Percentiles rank a stretch among this genome's conserved stretches.
These are phyloP conservation scores for Boechera retrofracta DNA, from an alignment of 345 rosid genomes.

Conservation along the genomic window DNA sequence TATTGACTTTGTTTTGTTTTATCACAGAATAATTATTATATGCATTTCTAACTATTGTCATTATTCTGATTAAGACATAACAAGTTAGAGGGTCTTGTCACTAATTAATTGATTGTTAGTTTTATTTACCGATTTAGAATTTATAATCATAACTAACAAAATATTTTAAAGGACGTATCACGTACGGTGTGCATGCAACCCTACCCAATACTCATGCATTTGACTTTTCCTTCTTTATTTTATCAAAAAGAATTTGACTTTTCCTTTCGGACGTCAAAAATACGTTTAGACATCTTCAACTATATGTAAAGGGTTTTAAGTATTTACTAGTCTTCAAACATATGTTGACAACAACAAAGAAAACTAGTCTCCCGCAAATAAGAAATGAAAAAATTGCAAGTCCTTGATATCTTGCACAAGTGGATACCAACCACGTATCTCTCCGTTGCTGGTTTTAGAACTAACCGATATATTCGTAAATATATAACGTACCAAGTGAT, in stretches of 20 bases:
- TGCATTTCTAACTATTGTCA: neutral
- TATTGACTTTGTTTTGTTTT: neutral
- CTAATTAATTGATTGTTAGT: neutral
- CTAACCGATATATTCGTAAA: neutral
- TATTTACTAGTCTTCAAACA: neutral
- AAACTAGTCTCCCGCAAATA: neutral
- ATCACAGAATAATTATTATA: neutral
- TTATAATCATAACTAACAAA: neutral
- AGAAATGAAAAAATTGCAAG: neutral
- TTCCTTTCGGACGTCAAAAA: conserved; percentile 14
- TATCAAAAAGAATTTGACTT: conserved; percentile 24
- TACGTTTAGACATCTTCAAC: conserved; percentile 5
- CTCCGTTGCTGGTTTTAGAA: neutral
- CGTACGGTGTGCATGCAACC: conserved; percentile 27
- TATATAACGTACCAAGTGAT: too few species aligned
- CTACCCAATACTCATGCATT: conserved; percentile 26
- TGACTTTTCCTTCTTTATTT: conserved; percentile 8
- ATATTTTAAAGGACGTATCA: conserved; percentile 18
- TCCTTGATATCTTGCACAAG: neutral
- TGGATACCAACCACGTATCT: neutral
- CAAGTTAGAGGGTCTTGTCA: conserved; percentile 4
- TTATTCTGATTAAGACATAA: neutral
- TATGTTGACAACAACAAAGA: neutral
- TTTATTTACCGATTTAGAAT: neutral
- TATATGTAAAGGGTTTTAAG: neutral